phyloP scores from a whole-genome alignment of 1,139 yeast genomes.

The Candida smagusa region DNA sequence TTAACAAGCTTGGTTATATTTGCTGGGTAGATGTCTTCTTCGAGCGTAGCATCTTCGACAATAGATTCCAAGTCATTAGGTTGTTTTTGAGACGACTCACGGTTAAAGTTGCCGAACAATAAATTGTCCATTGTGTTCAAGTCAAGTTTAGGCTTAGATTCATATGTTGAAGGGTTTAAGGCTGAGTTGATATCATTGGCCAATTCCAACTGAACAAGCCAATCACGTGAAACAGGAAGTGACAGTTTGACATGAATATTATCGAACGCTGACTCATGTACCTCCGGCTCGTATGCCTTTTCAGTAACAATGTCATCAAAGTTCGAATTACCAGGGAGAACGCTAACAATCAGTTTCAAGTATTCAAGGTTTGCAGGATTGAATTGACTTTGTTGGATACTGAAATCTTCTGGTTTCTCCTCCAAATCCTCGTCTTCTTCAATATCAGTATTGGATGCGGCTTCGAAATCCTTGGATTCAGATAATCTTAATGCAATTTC shows the following conservation, averaged over 20 bases:
- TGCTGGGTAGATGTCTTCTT: conserved; percentile 15
- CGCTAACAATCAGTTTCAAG: conserved; percentile 32
- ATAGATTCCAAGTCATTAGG: conserved; percentile 18
- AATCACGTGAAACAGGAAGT: conserved; percentile 52
- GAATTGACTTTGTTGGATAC: conserved; percentile 11
- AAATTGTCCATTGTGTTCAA: conserved; percentile 44
- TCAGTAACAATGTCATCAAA: conserved; percentile 50
- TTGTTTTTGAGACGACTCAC: conserved; percentile 18
- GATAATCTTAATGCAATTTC: conserved; percentile 4
- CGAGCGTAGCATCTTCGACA: conserved; percentile 14
- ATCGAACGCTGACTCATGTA: conserved; percentile 32
- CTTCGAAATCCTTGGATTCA: not conserved
- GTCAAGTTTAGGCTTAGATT: conserved; percentile 21
- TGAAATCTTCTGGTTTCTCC: conserved; percentile 15
- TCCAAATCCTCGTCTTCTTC: not conserved
- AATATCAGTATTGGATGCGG: not conserved
- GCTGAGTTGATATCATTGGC: conserved; percentile 56
- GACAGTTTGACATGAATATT: conserved; percentile 30
- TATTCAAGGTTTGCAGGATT: conserved; percentile 26
- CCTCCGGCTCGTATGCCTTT: conserved; percentile 68
- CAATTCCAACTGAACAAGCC: conserved; percentile 62
- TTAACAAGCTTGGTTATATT: conserved; percentile 19
- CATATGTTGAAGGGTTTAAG: conserved; percentile 26
- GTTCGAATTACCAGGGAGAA: conserved; percentile 29
- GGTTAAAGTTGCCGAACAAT: conserved; percentile 51